These are phyloP conservation scores for Ottelia alismoides DNA, from an alignment of 106 monocot genomes.

Conservation along the genomic window DNA sequence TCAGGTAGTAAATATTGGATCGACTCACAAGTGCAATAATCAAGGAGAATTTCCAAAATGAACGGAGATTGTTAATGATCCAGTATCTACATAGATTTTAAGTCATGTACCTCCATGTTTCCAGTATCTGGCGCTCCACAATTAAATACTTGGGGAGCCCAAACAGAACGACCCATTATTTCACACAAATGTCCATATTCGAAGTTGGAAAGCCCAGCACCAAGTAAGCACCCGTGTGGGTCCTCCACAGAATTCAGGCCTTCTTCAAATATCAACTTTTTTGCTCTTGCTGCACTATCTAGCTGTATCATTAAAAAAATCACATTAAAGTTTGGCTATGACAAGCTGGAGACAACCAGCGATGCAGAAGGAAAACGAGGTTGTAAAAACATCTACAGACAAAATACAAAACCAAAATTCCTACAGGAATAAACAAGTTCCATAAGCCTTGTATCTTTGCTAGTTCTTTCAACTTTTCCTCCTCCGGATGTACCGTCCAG, in stretches of 20 bases:
- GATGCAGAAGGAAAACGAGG: too few relatives aligned
- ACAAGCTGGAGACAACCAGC: too few relatives aligned
- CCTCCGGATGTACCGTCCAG: conserved; percentile 96
- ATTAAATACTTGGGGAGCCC: conserved; percentile 98
- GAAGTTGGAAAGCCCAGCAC: conserved; percentile 91
- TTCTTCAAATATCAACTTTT: conserved; percentile 66
- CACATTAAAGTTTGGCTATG: too few relatives aligned
- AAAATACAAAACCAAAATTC: conserved; percentile 2
- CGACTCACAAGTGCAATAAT: too few relatives aligned
- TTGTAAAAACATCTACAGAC: too few relatives aligned
- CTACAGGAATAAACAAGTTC: conserved; percentile 97
- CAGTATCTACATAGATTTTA: too few relatives aligned
- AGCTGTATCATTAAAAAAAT: conserved; percentile 30
- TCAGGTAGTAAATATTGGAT: too few relatives aligned
- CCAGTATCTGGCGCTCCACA: conserved; percentile 96
- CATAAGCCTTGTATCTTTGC: conserved; percentile 89
- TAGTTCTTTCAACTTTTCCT: conserved; percentile 71
- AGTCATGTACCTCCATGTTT: conserved; percentile 83
- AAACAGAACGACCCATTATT: conserved; percentile 95
- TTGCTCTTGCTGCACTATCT: conserved; percentile 94
- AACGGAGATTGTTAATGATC: too few relatives aligned
- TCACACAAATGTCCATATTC: conserved; percentile 97
- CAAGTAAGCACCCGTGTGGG: conserved; percentile 36
- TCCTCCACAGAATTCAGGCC: conserved; percentile 13
- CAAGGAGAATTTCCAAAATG: too few relatives aligned